Percentiles rank a stretch among this genome's conserved stretches.
phyloP scores from a whole-genome alignment of 192 early-diverging fungal species.

The Linnemannia hyalina region DNA sequence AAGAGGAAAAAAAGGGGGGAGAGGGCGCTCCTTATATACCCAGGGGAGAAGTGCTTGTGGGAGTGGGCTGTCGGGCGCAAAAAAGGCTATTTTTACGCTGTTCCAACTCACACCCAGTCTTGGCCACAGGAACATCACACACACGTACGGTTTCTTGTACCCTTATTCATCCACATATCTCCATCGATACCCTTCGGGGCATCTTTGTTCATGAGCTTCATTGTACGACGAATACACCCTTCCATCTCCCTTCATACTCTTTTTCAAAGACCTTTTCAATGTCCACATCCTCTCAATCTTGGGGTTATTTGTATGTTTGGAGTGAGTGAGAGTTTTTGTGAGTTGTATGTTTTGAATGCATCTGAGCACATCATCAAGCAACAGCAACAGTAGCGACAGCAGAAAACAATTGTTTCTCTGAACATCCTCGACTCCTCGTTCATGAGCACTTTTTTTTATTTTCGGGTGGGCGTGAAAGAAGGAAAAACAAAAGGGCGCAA shows the following conservation, averaged over 20 bases:
- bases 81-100: background rate
- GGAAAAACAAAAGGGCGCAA: slow-evolving; percentile 5
- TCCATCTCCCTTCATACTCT: background rate
- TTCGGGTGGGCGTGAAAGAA: background rate
- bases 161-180: background rate
- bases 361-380: background rate
- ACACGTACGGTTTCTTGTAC: background rate
- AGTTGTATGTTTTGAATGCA: background rate
- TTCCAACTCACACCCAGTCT: background rate
- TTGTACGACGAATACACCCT: background rate
- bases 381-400: background rate
- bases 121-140: background rate
- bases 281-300: background rate
- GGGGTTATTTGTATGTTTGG: background rate
- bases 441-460: background rate
- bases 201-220: background rate
- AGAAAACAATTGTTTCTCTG: background rate
- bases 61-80: background rate
- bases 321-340: background rate
- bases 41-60: background rate
- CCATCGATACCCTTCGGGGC: background rate
- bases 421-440: background rate
- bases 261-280: background rate
- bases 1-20: background rate
- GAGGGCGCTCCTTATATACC: background rate